Conservation (phyloP, 768 basidiomycete genomes). For the Macrolepiota dolichaula region DNA sequence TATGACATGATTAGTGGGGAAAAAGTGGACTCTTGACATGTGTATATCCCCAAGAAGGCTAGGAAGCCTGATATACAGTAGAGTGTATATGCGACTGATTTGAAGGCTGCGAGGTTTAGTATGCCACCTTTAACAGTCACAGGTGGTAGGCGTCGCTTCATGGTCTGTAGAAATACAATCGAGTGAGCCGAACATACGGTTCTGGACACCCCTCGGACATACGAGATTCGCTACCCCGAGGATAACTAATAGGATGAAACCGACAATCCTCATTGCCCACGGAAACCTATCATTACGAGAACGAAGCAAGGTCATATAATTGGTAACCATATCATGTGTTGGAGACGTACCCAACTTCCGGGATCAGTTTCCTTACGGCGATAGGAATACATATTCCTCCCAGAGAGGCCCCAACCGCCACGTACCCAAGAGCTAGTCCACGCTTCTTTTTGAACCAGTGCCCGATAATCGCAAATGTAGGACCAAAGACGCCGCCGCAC, state of each 20-base stretch:
- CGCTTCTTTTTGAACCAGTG: slow-evolving; percentile 73
- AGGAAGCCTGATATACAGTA: slow-evolving; percentile 58
- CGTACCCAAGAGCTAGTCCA: slow-evolving; percentile 58
- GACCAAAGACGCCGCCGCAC: slow-evolving; percentile 61
- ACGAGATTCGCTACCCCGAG: slow-evolving; percentile 27
- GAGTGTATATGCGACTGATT: slow-evolving; percentile 45
- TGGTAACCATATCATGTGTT: background rate
- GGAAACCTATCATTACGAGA: slow-evolving; percentile 46
- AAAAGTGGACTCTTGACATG: slow-evolving; percentile 33
- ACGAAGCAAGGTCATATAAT: background rate
- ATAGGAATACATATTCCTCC: slow-evolving; percentile 73
- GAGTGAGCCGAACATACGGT: background rate
- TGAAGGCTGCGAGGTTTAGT: slow-evolving; percentile 52
- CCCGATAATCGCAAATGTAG: slow-evolving; percentile 53
- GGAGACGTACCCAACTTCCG: slow-evolving; percentile 33
- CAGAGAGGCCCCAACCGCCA: slow-evolving; percentile 61
- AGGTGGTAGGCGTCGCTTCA: slow-evolving; percentile 54
- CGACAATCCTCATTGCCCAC: slow-evolving; percentile 74
- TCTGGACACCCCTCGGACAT: too few species aligned
- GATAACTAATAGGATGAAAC: slow-evolving; percentile 52
- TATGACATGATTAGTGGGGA: background rate
- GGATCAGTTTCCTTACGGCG: slow-evolving; percentile 50
- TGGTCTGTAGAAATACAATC: slow-evolving; percentile 21
- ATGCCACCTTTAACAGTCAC: slow-evolving; percentile 51
- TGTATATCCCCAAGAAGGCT: slow-evolving; percentile 68